phyloP scores from a whole-genome alignment of 805 yeast species.

The Lipomyces sp. region DNA sequence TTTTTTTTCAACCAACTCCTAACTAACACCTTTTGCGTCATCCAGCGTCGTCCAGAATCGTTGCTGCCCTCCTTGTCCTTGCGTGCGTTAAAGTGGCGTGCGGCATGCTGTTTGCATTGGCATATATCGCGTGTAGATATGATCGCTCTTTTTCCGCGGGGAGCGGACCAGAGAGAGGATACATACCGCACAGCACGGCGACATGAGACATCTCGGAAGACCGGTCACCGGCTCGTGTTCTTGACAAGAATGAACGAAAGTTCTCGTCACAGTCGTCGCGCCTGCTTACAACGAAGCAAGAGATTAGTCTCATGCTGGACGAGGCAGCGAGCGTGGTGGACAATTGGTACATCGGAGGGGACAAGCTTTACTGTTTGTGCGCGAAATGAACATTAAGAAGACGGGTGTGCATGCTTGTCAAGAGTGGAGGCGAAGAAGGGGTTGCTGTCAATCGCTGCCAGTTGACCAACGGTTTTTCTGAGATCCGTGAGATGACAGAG shows the following conservation, averaged over 20 bases:
- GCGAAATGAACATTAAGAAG: constrained; percentile 42
- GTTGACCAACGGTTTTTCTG: too few species aligned
- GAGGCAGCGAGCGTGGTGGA: constrained; percentile 46
- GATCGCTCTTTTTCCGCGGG: constrained; percentile 26
- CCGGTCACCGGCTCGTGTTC: neutral
- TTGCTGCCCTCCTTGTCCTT: neutral
- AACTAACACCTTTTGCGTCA: too few species aligned
- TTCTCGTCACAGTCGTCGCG: constrained; percentile 71
- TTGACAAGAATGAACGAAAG: neutral
- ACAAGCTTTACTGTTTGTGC: constrained; percentile 54
- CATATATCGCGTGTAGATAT: constrained; percentile 1
- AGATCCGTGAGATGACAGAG: too few species aligned
- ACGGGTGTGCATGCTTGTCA: constrained; percentile 63
- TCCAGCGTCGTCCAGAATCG: neutral
- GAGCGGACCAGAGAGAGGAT: constrained; percentile 14
- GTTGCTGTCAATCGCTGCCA: constrained; percentile 82
- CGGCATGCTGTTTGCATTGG: neutral
- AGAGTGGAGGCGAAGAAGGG: constrained; percentile 93
- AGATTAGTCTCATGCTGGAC: constrained; percentile 63
- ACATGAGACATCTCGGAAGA: constrained; percentile 3
- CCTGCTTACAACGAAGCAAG: constrained; percentile 91
- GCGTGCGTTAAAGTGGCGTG: constrained; percentile 1
- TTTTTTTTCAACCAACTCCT: neutral
- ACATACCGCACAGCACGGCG: constrained; percentile 6
- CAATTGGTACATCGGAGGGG: too few species aligned